Evolutionary conservation across 2,329 filamentous ascomycete species (phyloP).

Genomic region (Magnaporthales sp.): DNA sequence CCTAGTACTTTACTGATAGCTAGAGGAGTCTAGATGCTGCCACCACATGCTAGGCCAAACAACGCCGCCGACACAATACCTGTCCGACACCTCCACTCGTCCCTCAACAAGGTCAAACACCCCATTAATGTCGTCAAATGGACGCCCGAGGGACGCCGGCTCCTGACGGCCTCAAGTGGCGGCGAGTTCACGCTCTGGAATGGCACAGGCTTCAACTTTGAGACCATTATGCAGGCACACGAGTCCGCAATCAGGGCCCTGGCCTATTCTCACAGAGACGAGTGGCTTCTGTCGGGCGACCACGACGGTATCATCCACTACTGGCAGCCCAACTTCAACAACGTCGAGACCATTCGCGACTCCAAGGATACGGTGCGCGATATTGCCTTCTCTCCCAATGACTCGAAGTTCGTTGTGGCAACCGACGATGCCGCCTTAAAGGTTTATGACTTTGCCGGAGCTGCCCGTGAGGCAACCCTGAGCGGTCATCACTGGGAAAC

Average conservation of each 20-base stretch:
- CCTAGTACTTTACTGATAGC: background rate
- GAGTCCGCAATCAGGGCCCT: slow-evolving; percentile 77
- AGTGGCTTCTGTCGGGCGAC: slow-evolving; percentile 94
- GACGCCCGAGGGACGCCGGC: slow-evolving; percentile 88
- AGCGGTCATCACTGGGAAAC: slow-evolving; percentile 97
- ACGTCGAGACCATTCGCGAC: slow-evolving; percentile 88
- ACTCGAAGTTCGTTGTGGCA: slow-evolving; percentile 92
- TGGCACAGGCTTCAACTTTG: slow-evolving; percentile 97
- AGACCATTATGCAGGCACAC: slow-evolving; percentile 98
- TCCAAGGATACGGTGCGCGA: slow-evolving; percentile 87
- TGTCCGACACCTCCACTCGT: slow-evolving; percentile 94
- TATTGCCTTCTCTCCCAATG: slow-evolving; percentile 85
- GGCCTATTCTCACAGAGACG: slow-evolving; percentile 87
- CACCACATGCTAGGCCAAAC: slow-evolving; percentile 66
- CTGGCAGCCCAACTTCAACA: slow-evolving; percentile 99
- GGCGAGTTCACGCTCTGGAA: slow-evolving; percentile 99
- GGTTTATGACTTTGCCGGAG: slow-evolving; percentile 91
- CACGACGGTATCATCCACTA: slow-evolving; percentile 96
- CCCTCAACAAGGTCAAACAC: slow-evolving; percentile 95
- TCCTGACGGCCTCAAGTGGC: slow-evolving; percentile 90
- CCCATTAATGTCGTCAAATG: slow-evolving; percentile 95
- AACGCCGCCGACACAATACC: slow-evolving; percentile 81
- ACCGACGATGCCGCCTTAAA: slow-evolving; percentile 90
- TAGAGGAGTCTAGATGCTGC: slow-evolving; percentile 62
- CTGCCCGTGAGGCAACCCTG: slow-evolving; percentile 72